Evolutionary conservation across 768 basidiomycete genomes (phyloP), one percentile per base, ranked within the genome.

Genomic region (Daedaleopsis nitida): DNA sequence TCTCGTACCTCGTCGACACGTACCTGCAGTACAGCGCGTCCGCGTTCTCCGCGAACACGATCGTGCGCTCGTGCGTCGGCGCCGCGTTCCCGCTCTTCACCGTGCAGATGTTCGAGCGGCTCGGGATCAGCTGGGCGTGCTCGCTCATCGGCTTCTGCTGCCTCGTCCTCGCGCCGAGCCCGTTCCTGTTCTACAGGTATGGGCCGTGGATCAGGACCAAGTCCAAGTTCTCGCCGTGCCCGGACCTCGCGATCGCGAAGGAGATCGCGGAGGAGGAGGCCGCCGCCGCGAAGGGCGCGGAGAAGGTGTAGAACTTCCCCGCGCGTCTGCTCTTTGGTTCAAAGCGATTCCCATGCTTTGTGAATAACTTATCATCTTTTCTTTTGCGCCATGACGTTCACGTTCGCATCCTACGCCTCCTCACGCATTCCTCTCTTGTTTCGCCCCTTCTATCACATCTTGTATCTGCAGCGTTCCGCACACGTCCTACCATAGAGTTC

Each of bases 101-200:
- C 0, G 78, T 78, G 13, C 83, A 87, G 69, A 85, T 86, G 84
- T 88, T 87, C 76, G 68, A 69, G 3, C 77, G 77, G 35, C 58
- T 74, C 44, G 70, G 69, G 13, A 69, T 70, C 43, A 67, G 74
- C 51, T 79, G 80, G 78, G 76, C 76, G 8, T 75, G 72, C 12
- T 74, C 76, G 27, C 66, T 91, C 19, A 76, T 89, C 16, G 88
- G 82, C 9, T 75, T 84, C 57, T 67, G 90, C 24, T 78, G 78
- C 0, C 72, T 88, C 3, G 61, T 87, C 17, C 81, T 88, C 39
- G 78, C 83, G 0, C 89, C 89, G 1, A 83, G 81, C 48, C 88
- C 89, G 0, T 85, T 88, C 75, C 67, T 88, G 35, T 90, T 91
- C 77, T 88, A 85, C 73, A 82, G 81, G 59, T 90, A 84, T 70